Base-by-base conservation (phyloP, 2,329 filamentous ascomycete genomes). In the Paracoccidioides brasiliensis region DNA sequence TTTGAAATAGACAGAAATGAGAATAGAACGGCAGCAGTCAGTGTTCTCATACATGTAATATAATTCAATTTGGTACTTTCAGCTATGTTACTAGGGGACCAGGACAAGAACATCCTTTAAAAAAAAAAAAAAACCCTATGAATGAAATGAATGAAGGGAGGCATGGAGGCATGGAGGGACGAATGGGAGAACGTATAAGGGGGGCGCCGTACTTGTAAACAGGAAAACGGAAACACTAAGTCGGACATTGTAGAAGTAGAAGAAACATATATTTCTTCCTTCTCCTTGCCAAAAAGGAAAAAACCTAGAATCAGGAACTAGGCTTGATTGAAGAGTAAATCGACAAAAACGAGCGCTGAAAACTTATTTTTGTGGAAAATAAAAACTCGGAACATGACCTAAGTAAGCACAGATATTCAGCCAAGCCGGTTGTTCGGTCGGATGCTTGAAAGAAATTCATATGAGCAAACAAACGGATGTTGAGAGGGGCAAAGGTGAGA, bases 341-440 rank as follows among this genome's bases (percentile, higher is more conserved):
- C 22, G 3, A 42, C 22, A 28, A 40, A n/a, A 8, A 38, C 30
- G 38, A 37, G 38, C 8, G 22, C 10, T 10, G 42, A 5, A 22
- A 22, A 12, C 5, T n/a, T 14, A 48, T 1, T 22, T 22, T 22
- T 22, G 22, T 22, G 22, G 22, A 53, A 51, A 59, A 32, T 38
- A 49, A 52, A 43, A 32, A 28, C 41, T 8, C 44, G 55, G 54
- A 32, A 32, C 41, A 12, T 48, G 55, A 54, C 54, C 53, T 10
- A 52, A 46, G 12, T 33, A 54, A 57, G 41, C 55, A 55, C 50
- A 41, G 35, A 15, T 15, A 33, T 5, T 46, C 22, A 22, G 22
- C 22, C 22, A 22, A 22, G 22, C 22, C 22, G 22, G 22, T 22
- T 46, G 28, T 46, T 32, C n/a, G 30, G 44, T 30, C 44, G 30